phyloP scores from a whole-genome alignment of 2,329 filamentous ascomycete genomes.

The Ceratocystis albifundus region DNA sequence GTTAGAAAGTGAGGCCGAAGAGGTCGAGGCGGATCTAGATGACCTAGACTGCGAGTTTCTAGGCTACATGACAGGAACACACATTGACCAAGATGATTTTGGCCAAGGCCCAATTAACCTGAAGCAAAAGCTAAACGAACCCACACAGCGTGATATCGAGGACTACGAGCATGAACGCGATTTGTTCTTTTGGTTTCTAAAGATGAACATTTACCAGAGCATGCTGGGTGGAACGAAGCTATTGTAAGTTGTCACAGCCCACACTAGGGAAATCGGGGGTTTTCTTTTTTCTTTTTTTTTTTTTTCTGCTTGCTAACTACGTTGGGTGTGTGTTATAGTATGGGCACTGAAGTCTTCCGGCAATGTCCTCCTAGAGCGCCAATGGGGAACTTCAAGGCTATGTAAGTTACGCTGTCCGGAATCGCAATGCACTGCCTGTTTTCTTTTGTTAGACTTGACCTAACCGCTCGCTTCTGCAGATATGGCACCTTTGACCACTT shows the following conservation, averaged over 20 bases:
- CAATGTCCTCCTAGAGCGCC: slow-evolving; percentile 77
- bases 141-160: slow-evolving; percentile 55
- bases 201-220: slow-evolving; percentile 87
- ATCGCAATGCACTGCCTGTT: neutral
- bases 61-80: slow-evolving; percentile 33
- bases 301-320: neutral
- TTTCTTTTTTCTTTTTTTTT: too few relatives aligned
- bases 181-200: slow-evolving; percentile 90
- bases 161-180: slow-evolving; percentile 73
- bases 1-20: slow-evolving; percentile 24
- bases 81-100: slow-evolving; percentile 32
- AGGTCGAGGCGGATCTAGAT: slow-evolving; percentile 29
- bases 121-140: slow-evolving; percentile 32
- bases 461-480: slow-evolving; percentile 33
- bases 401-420: slow-evolving; percentile 36
- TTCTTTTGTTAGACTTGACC: neutral
- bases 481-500: slow-evolving; percentile 87
- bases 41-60: slow-evolving; percentile 36
- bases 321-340: slow-evolving; percentile 37
- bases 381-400: slow-evolving; percentile 62
- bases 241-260: slow-evolving; percentile 50
- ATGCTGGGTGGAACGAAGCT: slow-evolving; percentile 74
- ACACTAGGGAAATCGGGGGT: too few relatives aligned
- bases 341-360: slow-evolving; percentile 71
- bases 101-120: slow-evolving; percentile 30